Evolutionary conservation across 352 stramenopile species (phyloP).

Genomic region (Globisporangium orthogonon): DNA sequence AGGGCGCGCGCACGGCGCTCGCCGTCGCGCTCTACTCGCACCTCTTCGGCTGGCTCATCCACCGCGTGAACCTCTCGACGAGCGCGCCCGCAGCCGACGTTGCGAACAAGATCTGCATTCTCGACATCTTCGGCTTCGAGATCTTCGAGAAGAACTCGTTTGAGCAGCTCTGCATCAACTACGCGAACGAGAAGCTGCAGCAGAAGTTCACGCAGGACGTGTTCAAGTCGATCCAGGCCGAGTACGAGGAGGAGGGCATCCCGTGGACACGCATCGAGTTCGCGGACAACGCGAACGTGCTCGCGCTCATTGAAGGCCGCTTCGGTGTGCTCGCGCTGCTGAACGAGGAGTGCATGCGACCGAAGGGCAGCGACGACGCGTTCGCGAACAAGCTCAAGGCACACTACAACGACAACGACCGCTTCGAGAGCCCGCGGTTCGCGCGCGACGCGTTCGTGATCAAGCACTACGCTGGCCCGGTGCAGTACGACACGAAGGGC

Average conservation of each 20-base stretch:
- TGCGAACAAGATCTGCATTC: constrained; percentile 76
- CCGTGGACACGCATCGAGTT: constrained; percentile 92
- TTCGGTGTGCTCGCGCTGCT: constrained; percentile 87
- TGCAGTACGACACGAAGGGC: constrained; percentile 89
- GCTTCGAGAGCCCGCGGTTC: constrained; percentile 76
- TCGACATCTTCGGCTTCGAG: constrained; percentile 95
- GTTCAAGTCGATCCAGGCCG: constrained; percentile 85
- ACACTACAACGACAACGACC: constrained; percentile 58
- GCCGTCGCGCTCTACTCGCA: constrained; percentile 95
- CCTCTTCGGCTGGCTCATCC: constrained; percentile 96
- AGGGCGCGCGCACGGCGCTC: constrained; percentile 91
- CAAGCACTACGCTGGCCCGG: constrained; percentile 91
- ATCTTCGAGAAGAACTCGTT: constrained; percentile 93
- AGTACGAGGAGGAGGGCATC: constrained; percentile 89
- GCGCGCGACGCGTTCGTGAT: constrained; percentile 88
- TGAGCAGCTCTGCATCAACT: constrained; percentile 93
- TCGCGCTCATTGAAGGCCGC: constrained; percentile 83
- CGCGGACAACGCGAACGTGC: constrained; percentile 86
- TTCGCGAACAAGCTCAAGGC: constrained; percentile 63
- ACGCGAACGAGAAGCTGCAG: constrained; percentile 90
- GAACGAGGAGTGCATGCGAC: constrained; percentile 86
- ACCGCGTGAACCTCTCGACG: constrained; percentile 70
- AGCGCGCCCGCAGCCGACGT: constrained; percentile 18
- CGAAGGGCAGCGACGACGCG: constrained; percentile 81
- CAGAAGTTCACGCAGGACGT: constrained; percentile 90